Evolutionary conservation across 495 filamentous ascomycete genomes (phyloP).

Genomic region (Opeltia flavorubescens): DNA sequence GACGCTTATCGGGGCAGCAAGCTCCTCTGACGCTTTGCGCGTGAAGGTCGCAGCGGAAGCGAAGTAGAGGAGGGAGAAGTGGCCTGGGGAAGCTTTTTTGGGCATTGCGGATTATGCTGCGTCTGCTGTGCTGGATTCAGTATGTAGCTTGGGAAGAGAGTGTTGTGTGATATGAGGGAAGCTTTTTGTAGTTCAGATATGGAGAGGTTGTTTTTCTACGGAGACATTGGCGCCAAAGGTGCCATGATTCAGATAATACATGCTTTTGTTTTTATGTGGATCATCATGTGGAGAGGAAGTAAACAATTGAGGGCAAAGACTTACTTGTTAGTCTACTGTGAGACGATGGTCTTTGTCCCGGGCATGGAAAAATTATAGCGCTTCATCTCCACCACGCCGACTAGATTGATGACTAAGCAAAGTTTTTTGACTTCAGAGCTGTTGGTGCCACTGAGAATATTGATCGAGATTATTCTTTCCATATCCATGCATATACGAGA

Average conservation of each 20-base stretch:
- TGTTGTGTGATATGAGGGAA: conserved; percentile 11
- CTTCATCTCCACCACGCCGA: no score
- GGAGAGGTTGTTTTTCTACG: conserved; percentile 1
- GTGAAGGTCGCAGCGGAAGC: conserved; percentile 65
- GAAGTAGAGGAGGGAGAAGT: conserved; percentile 82
- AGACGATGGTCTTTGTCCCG: no score
- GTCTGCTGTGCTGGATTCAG: conserved; percentile 9
- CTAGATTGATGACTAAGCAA: neutral
- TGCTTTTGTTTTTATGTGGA: conserved; percentile 39
- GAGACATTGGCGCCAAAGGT: conserved; percentile 24
- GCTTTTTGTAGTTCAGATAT: neutral
- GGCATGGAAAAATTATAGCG: no score
- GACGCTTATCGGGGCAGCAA: conserved; percentile 61
- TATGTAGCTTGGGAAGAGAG: neutral
- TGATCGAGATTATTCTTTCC: neutral
- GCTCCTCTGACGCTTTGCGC: conserved; percentile 48
- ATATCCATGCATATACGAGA: neutral
- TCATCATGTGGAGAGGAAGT: conserved; percentile 19
- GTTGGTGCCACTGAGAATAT: neutral
- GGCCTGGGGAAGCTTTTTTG: conserved; percentile 26
- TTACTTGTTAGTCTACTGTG: neutral
- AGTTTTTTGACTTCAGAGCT: neutral
- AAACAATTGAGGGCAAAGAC: neutral
- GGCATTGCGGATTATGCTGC: conserved; percentile 10
- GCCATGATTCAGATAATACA: conserved; percentile 51